Evolutionary conservation across 2,329 filamentous ascomycete genomes (phyloP).

Genomic region (Tolypocladium pustulatum): DNA sequence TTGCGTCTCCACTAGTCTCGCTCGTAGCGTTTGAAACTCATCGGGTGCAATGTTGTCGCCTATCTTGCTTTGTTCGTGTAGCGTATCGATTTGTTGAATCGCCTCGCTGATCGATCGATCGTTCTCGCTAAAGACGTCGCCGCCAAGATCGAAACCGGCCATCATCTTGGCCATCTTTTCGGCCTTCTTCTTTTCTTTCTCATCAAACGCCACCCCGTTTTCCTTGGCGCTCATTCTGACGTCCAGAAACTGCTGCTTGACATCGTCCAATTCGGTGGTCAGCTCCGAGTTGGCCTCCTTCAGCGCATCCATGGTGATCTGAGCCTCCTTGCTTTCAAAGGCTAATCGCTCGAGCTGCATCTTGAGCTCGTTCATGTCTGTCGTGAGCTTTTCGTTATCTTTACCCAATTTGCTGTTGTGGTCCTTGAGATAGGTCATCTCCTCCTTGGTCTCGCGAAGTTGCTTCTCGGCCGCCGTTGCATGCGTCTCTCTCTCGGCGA

Average conservation of each 20-base stretch:
- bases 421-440: constrained; percentile 76
- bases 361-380: constrained; percentile 83
- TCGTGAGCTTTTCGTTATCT: constrained; percentile 78
- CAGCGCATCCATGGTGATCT: constrained; percentile 94
- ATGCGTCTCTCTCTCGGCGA: constrained; percentile 82
- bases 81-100: constrained; percentile 70
- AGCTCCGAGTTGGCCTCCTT: constrained; percentile 94
- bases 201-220: constrained; percentile 77
- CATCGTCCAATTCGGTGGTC: constrained; percentile 81
- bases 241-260: constrained; percentile 92
- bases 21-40: constrained; percentile 65
- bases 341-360: constrained; percentile 95
- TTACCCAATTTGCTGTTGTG: constrained; percentile 74
- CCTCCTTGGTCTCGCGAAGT: constrained; percentile 74
- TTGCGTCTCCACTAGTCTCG: constrained; percentile 78
- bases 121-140: constrained; percentile 87
- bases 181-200: constrained; percentile 97
- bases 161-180: constrained; percentile 99
- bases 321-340: constrained; percentile 93
- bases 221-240: constrained; percentile 96
- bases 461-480: constrained; percentile 71
- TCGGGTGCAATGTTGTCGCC: constrained; percentile 76
- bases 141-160: constrained; percentile 92
- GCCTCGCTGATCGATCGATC: constrained; percentile 75
- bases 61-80: constrained; percentile 64